phyloP scores from a whole-genome alignment of 495 filamentous ascomycete species.

The Neurospora sp. region DNA sequence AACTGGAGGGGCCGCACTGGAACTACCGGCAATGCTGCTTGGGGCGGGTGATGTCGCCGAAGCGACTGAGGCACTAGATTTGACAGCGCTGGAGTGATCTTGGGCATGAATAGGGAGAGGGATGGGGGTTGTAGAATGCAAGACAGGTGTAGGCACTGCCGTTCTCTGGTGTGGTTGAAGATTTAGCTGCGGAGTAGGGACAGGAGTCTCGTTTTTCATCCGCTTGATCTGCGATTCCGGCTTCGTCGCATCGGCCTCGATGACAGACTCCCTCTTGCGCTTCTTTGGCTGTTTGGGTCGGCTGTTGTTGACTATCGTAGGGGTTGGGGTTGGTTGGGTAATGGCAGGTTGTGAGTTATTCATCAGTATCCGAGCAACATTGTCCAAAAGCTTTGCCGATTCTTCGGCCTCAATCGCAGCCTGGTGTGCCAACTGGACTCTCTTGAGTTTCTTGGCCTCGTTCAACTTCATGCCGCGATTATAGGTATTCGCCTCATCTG shows the following conservation, averaged over 20 bases:
- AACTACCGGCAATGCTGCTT: conserved; percentile 12
- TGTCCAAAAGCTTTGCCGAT: conserved; percentile 45
- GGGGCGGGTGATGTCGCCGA: conserved; percentile 21
- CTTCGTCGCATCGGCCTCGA: conserved; percentile 32
- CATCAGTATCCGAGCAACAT: conserved; percentile 40
- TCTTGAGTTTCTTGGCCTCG: conserved; percentile 85
- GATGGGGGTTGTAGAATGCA: conserved; percentile 28
- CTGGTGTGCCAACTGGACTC: conserved; percentile 58
- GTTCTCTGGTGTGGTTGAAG: conserved; percentile 18
- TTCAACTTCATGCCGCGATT: conserved; percentile 89
- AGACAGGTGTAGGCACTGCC: conserved; percentile 4
- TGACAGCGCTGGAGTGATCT: conserved; percentile 20
- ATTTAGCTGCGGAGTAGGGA: conserved; percentile 34
- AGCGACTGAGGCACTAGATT: conserved; percentile 13
- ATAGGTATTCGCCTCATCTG: conserved; percentile 49
- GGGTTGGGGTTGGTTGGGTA: conserved; percentile 5
- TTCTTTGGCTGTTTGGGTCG: conserved; percentile 28
- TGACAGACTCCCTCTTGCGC: conserved; percentile 43
- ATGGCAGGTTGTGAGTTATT: conserved; percentile 17
- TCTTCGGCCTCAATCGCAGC: conserved; percentile 57
- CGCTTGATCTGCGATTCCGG: conserved; percentile 40
- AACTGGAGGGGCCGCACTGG: background rate
- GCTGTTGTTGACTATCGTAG: conserved; percentile 13
- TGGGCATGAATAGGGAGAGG: conserved; percentile 21
- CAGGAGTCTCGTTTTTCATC: conserved; percentile 46